Percentiles rank a stretch among this genome's conserved stretches.
Evolutionary conservation across 768 basidiomycete species (phyloP).

Genomic region (Lactarius akahatsu): DNA sequence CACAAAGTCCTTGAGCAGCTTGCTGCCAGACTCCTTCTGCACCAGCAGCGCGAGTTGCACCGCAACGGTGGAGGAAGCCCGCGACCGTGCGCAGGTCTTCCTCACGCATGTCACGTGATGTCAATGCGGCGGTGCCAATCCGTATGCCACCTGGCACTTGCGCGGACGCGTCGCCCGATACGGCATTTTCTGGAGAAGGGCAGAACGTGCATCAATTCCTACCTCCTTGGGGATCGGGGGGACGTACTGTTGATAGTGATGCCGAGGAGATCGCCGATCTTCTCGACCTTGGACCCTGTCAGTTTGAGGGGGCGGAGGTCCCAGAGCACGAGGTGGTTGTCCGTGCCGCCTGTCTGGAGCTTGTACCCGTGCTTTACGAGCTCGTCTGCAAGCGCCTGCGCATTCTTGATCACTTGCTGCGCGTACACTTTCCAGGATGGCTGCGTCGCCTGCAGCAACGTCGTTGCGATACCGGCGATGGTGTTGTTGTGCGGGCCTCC

Average conservation of each 20-base stretch:
- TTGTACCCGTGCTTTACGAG: conserved; percentile 85
- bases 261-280: conserved; percentile 93
- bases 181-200: conserved; percentile 75
- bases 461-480: conserved; percentile 91
- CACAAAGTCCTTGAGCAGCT: conserved; percentile 95
- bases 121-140: conserved; percentile 90
- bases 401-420: conserved; percentile 91
- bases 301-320: conserved; percentile 92
- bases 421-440: conserved; percentile 92
- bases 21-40: conserved; percentile 93
- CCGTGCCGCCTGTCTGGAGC: conserved; percentile 94
- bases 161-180: conserved; percentile 94
- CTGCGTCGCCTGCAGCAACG: conserved; percentile 86
- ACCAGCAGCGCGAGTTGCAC: conserved; percentile 86
- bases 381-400: conserved; percentile 67
- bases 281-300: conserved; percentile 98
- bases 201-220: too few species aligned
- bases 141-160: conserved; percentile 97
- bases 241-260: conserved; percentile 93
- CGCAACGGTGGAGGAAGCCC: conserved; percentile 87
- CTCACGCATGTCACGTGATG: conserved; percentile 91
- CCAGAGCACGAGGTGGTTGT: conserved; percentile 98
- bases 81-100: conserved; percentile 85
- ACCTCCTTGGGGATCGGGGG: neutral
- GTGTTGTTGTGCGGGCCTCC: conserved; percentile 99